These are phyloP conservation scores for Verticillium isaacii DNA, from an alignment of 2,329 filamentous ascomycete species.

Conservation along the genomic window DNA sequence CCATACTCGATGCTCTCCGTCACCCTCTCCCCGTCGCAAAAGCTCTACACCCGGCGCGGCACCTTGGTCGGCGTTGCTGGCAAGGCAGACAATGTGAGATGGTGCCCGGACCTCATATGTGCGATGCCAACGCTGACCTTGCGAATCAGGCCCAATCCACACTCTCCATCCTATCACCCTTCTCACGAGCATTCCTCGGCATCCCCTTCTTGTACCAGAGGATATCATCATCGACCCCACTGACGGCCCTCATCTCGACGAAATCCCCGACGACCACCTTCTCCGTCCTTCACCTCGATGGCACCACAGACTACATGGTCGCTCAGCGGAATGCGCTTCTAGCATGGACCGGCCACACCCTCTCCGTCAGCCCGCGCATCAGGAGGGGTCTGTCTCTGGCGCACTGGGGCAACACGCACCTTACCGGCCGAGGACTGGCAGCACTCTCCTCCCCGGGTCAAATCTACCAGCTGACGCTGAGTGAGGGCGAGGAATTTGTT, in stretches of 20 bases:
- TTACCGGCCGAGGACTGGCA: slow-evolving; percentile 83
- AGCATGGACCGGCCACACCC: slow-evolving; percentile 93
- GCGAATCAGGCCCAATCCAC: slow-evolving; percentile 72
- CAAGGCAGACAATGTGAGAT: slow-evolving; percentile 77
- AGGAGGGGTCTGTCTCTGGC: slow-evolving; percentile 71
- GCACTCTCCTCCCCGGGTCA: slow-evolving; percentile 84
- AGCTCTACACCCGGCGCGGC: slow-evolving; percentile 86
- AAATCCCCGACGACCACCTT: slow-evolving; percentile 85
- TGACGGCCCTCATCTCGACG: slow-evolving; percentile 84
- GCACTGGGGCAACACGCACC: slow-evolving; percentile 85
- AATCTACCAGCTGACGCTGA: slow-evolving; percentile 78
- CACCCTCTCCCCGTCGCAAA: slow-evolving; percentile 86
- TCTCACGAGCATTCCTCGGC: slow-evolving; percentile 73
- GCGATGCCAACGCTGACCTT: not conserved
- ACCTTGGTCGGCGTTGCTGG: slow-evolving; percentile 87
- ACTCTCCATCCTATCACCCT: slow-evolving; percentile 78
- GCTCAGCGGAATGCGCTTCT: slow-evolving; percentile 81
- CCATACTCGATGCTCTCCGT: slow-evolving; percentile 94
- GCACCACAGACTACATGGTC: slow-evolving; percentile 92
- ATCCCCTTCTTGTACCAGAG: slow-evolving; percentile 95
- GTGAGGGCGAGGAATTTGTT: slow-evolving; percentile 81
- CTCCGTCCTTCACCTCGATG: slow-evolving; percentile 82
- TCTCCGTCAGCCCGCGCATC: slow-evolving; percentile 69
- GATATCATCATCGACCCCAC: slow-evolving; percentile 79
- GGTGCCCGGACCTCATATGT: not conserved